Percentiles rank a stretch among this genome's conserved stretches.
Evolutionary conservation across 192 early-diverging fungal species (phyloP).

Genomic region (Haplosporangium gracile): DNA sequence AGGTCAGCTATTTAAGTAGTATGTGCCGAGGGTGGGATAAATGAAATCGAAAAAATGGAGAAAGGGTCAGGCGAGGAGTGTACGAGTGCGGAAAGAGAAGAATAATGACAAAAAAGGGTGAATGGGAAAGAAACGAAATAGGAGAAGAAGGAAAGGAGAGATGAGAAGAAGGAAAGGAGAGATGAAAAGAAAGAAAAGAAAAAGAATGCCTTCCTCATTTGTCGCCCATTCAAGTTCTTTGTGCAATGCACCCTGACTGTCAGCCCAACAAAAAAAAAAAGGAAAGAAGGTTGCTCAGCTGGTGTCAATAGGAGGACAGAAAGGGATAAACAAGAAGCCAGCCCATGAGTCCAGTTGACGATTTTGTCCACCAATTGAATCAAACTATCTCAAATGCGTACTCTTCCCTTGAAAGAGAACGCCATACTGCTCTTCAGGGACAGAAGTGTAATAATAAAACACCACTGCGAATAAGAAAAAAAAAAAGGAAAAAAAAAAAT

Average conservation of each 20-base stretch:
- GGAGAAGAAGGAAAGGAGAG: not conserved
- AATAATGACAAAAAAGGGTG: not conserved
- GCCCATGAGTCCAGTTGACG: not conserved
- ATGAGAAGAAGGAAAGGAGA: not conserved
- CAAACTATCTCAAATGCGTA: not conserved
- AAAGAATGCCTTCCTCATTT: not conserved
- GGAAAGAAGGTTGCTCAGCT: slow-evolving; percentile 8
- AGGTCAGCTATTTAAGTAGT: not conserved
- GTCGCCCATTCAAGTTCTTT: not conserved
- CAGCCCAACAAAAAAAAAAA: slow-evolving; percentile 1
- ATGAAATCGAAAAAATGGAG: not conserved
- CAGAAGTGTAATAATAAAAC: not conserved
- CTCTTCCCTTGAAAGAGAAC: too few species aligned
- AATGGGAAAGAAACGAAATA: not conserved
- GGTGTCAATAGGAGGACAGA: not conserved
- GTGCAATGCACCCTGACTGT: not conserved
- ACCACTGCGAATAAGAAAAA: not conserved
- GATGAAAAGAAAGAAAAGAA: not conserved
- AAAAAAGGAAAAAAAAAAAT: not conserved
- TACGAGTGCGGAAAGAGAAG: not conserved
- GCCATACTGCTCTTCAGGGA: not conserved
- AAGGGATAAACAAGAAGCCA: too few species aligned
- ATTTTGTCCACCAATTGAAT: not conserved
- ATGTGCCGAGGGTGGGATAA: not conserved
- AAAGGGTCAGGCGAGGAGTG: not conserved